Evolutionary conservation across 2,329 filamentous ascomycete genomes (phyloP).

Genomic region (Paradendryphiella salina): DNA sequence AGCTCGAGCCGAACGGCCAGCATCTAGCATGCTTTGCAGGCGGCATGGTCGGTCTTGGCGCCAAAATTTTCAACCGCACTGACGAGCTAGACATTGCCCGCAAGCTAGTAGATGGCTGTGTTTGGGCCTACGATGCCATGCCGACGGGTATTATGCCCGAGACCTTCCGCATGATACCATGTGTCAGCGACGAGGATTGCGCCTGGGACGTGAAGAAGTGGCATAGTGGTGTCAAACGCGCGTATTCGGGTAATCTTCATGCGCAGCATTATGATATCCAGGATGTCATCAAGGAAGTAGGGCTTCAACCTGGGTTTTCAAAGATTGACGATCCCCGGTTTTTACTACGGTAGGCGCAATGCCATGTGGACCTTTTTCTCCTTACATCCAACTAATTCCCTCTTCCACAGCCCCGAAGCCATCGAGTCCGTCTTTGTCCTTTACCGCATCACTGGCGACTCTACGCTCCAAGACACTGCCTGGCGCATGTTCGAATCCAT

Average conservation of each 20-base stretch:
- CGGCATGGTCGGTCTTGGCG: constrained; percentile 59
- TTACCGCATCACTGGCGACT: constrained; percentile 84
- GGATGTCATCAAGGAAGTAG: constrained; percentile 45
- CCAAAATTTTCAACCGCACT: constrained; percentile 55
- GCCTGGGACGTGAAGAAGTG: constrained; percentile 50
- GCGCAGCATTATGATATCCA: constrained; percentile 22
- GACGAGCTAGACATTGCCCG: constrained; percentile 55
- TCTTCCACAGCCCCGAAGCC: constrained; percentile 68
- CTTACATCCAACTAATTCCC: background rate
- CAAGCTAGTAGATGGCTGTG: constrained; percentile 59
- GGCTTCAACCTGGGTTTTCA: constrained; percentile 49
- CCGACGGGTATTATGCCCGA: constrained; percentile 61
- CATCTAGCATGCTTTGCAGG: constrained; percentile 60
- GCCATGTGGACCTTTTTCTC: background rate
- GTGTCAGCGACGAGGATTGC: constrained; percentile 48
- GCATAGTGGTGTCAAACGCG: constrained; percentile 46
- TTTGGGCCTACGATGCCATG: constrained; percentile 58
- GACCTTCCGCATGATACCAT: constrained; percentile 50
- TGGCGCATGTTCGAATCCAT: constrained; percentile 84
- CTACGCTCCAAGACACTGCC: constrained; percentile 74
- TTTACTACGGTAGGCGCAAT: constrained; percentile 45
- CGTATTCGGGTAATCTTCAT: constrained; percentile 16
- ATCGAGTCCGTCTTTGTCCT: constrained; percentile 89
- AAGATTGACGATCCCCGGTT: constrained; percentile 46
- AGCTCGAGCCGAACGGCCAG: constrained; percentile 51